A percentile compares a stretch with the other conserved stretches of the same genome.
These are phyloP conservation scores for Moesziomyces aphidis DNA, from an alignment of 1,284 basidiomycete species.

Conservation along the genomic window DNA sequence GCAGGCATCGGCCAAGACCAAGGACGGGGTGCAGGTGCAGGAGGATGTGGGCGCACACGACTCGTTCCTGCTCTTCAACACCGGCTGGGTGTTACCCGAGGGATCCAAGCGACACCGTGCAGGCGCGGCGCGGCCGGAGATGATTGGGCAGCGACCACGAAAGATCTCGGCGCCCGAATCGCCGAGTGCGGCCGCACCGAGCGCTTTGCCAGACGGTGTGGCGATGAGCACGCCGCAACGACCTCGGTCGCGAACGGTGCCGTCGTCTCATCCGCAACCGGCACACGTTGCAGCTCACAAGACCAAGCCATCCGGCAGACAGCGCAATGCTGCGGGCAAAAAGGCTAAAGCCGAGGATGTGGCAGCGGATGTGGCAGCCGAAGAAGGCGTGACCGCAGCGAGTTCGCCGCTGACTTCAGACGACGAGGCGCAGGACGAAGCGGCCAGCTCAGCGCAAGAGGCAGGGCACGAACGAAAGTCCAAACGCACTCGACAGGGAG, in stretches of 20 bases:
- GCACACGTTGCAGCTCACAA: constrained; percentile 1
- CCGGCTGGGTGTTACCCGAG: constrained; percentile 87
- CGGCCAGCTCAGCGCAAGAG: neutral
- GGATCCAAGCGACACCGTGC: constrained; percentile 68
- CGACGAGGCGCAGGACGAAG: constrained; percentile 15
- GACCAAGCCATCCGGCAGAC: constrained; percentile 1
- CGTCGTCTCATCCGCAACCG: constrained; percentile 10
- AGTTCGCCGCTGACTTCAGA: constrained; percentile 45
- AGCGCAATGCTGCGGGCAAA: constrained; percentile 10
- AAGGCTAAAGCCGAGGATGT: constrained; percentile 1
- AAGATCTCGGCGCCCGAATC: constrained; percentile 50
- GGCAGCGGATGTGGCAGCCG: constrained; percentile 3
- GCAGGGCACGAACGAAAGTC: constrained; percentile 11
- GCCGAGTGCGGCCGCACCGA: constrained; percentile 10
- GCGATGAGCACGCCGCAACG: constrained; percentile 14
- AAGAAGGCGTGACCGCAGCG: constrained; percentile 7
- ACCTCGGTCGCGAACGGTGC: constrained; percentile 27
- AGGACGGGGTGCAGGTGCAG: constrained; percentile 70
- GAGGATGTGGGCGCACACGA: constrained; percentile 76
- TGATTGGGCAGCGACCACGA: constrained; percentile 37
- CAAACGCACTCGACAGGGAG: constrained; percentile 15
- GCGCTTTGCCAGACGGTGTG: neutral
- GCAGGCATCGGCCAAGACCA: constrained; percentile 60
- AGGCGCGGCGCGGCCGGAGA: constrained; percentile 21
- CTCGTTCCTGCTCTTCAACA: constrained; percentile 85